Evolutionary conservation across 139 green algal species (phyloP).

Genomic region (Astrephomene gubernaculifera): DNA sequence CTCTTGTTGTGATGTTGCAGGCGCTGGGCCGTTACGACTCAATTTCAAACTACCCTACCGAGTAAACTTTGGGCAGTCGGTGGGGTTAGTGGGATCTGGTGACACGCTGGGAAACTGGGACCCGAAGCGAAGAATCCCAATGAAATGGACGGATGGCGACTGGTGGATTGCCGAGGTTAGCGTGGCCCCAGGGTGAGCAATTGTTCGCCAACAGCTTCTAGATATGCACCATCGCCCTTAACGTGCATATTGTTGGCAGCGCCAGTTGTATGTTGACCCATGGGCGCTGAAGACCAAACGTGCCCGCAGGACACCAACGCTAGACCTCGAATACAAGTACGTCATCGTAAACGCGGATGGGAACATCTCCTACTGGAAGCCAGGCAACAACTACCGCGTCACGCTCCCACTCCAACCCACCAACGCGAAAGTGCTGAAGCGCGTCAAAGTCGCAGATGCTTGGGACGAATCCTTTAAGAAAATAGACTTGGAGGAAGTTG

Average conservation of each 20-base stretch:
- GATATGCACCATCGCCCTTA: too few species aligned
- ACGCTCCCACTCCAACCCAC: neutral
- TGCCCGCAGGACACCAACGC: neutral
- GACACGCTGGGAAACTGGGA: conserved; percentile 46
- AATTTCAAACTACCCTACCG: conserved; percentile 35
- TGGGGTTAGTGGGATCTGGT: conserved; percentile 21
- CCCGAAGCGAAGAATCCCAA: conserved; percentile 29
- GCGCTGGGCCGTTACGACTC: neutral
- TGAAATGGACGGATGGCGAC: conserved; percentile 53
- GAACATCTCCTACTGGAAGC: conserved; percentile 42
- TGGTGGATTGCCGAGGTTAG: conserved; percentile 36
- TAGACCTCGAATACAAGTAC: conserved; percentile 55
- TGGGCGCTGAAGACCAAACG: too few species aligned
- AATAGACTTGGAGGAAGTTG: conserved; percentile 23
- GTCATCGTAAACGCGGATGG: conserved; percentile 46
- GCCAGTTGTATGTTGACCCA: too few species aligned
- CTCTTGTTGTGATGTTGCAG: neutral
- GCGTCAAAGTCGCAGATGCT: conserved; percentile 31
- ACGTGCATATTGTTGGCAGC: too few species aligned
- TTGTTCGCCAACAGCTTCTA: too few species aligned
- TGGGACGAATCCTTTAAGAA: conserved; percentile 44
- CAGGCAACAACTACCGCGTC: conserved; percentile 48
- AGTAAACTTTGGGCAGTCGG: conserved; percentile 27
- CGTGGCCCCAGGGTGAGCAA: conserved; percentile 31
- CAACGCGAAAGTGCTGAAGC: conserved; percentile 2